Percentiles rank a stretch among this genome's conserved stretches.
Evolutionary conservation across 2,329 filamentous ascomycete genomes (phyloP).

Genomic region (Aurifilum marmelostoma): DNA sequence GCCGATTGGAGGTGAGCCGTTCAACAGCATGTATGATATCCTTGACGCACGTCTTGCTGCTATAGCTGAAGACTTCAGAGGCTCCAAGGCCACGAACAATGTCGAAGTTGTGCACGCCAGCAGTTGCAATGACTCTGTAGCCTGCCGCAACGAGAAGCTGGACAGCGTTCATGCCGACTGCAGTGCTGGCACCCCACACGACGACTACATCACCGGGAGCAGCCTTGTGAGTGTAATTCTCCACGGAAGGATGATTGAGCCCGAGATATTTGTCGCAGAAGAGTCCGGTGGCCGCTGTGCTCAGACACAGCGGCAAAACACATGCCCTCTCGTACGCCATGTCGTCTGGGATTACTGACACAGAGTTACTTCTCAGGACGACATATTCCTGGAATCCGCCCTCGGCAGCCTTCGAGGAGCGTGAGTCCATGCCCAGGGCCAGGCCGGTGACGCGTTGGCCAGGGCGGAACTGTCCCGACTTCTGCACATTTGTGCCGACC

Average conservation of each 20-base stretch:
- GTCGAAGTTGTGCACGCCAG: constrained; percentile 45
- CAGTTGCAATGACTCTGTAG: constrained; percentile 47
- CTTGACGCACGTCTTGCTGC: constrained; percentile 33
- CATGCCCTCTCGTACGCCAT: constrained; percentile 34
- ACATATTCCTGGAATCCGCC: constrained; percentile 37
- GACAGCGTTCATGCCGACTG: constrained; percentile 49
- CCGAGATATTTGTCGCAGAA: constrained; percentile 34
- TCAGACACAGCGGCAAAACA: constrained; percentile 36
- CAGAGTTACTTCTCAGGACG: constrained; percentile 16
- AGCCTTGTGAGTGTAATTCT: not conserved
- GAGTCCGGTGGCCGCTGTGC: constrained; percentile 36
- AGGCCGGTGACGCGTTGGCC: constrained; percentile 41
- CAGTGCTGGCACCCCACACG: constrained; percentile 49
- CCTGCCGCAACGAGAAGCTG: constrained; percentile 49
- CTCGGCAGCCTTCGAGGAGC: constrained; percentile 30
- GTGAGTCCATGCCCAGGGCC: constrained; percentile 32
- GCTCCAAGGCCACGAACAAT: constrained; percentile 46
- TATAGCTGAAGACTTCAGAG: constrained; percentile 47
- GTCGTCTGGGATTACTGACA: constrained; percentile 32
- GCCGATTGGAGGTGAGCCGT: constrained; percentile 12
- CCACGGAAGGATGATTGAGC: constrained; percentile 23
- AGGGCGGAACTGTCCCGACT: constrained; percentile 32
- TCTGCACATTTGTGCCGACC: constrained; percentile 34
- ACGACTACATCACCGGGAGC: constrained; percentile 30
- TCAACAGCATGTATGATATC: constrained; percentile 36